These are phyloP conservation scores for Parastagonospora nodorum DNA, from an alignment of 2,329 filamentous ascomycete genomes.

Conservation along the genomic window DNA sequence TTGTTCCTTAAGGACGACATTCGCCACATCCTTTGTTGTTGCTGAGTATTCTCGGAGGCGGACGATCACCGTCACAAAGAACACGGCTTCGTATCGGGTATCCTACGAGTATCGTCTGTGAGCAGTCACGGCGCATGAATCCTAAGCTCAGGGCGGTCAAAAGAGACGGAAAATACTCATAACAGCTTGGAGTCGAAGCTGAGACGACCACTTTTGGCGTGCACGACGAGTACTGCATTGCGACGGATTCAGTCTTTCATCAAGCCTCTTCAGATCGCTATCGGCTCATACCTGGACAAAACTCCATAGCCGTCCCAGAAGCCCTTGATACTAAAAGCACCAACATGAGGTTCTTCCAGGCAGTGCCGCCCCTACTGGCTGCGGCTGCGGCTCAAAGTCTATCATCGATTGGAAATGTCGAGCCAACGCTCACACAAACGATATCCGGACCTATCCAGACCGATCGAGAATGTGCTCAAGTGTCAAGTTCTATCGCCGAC, in stretches of 20 bases:
- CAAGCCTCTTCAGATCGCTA: not conserved
- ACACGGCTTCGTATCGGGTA: no score
- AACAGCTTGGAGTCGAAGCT: no score
- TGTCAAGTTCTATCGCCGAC: conserved; percentile 21
- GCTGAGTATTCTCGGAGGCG: no score
- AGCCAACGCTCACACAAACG: conserved; percentile 34
- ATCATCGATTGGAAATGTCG: conserved; percentile 16
- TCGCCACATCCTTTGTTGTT: no score
- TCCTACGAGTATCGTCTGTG: no score
- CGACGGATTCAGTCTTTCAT: not conserved
- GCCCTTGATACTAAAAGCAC: not conserved
- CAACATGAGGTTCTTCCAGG: conserved; percentile 25
- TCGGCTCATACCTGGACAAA: not conserved
- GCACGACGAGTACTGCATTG: not conserved
- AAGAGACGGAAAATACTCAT: no score
- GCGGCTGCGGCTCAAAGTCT: conserved; percentile 22
- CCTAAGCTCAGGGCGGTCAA: no score
- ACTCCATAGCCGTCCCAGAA: not conserved
- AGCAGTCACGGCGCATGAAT: no score
- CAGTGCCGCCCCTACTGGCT: conserved; percentile 25
- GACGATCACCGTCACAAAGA: no score
- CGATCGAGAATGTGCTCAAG: conserved; percentile 33
- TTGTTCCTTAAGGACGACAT: no score
- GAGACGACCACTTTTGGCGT: no score
- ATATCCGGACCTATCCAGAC: conserved; percentile 37